Percentiles rank a stretch among this genome's conserved stretches.
These are phyloP conservation scores for Gossypium stocksii DNA, from an alignment of 345 rosid species.

Conservation along the genomic window DNA sequence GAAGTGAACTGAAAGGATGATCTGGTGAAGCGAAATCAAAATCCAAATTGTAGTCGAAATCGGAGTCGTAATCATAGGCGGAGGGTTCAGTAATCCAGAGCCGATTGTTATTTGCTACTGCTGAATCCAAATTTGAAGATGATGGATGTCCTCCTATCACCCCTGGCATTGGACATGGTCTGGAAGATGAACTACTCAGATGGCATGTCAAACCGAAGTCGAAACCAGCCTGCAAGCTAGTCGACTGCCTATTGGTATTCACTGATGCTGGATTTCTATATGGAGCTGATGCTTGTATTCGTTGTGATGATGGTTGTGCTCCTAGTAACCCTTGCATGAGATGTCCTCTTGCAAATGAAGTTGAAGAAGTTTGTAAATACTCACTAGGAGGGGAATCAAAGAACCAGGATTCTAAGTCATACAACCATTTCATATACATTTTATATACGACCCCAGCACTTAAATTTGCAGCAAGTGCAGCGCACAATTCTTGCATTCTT, in stretches of 20 bases:
- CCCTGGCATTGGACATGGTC: background rate
- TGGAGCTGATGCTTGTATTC: no score
- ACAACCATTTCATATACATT: no score
- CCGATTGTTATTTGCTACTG: background rate
- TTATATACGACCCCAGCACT: no score
- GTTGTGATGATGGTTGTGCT: background rate
- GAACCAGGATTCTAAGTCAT: no score
- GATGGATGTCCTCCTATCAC: background rate
- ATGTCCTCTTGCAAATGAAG: background rate
- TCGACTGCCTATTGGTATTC: background rate
- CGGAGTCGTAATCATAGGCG: no score
- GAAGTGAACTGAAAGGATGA: background rate
- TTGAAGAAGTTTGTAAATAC: no score
- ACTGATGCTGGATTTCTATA: background rate
- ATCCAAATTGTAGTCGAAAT: background rate
- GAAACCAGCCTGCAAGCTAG: background rate
- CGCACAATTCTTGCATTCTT: no score
- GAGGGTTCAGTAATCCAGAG: no score
- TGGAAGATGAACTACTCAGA: background rate
- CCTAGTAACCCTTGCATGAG: background rate
- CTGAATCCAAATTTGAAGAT: background rate
- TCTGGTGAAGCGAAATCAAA: background rate
- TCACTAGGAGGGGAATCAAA: no score
- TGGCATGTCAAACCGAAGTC: background rate
- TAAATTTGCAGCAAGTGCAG: no score